phyloP scores from a whole-genome alignment of 2,329 filamentous ascomycete genomes.

The Hypoxylon sp. region DNA sequence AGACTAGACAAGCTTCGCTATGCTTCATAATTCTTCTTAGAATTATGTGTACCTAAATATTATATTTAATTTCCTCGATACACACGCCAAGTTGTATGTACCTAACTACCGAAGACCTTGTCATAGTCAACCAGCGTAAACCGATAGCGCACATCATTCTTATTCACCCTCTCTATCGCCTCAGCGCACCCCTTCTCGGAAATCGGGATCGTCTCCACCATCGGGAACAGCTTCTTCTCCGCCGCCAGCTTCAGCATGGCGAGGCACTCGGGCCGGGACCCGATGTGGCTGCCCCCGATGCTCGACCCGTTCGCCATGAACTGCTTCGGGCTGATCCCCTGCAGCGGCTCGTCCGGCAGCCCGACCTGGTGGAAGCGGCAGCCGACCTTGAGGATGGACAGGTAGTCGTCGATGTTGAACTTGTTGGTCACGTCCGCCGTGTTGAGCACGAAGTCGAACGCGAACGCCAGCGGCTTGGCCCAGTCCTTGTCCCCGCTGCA shows the following conservation, averaged over 20 bases:
- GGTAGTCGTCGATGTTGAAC: constrained; percentile 66
- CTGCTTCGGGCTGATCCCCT: constrained; percentile 56
- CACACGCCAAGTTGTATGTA: background rate
- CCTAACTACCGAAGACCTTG: constrained; percentile 70
- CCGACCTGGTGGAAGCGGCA: constrained; percentile 70
- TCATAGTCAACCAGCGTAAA: constrained; percentile 78
- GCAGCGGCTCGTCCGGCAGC: constrained; percentile 64
- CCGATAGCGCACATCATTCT: constrained; percentile 78
- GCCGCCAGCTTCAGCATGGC: constrained; percentile 70
- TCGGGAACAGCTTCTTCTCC: constrained; percentile 62
- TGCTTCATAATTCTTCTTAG: too few species aligned
- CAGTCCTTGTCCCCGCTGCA: constrained; percentile 65
- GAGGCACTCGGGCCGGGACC: constrained; percentile 69
- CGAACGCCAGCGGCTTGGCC: constrained; percentile 65
- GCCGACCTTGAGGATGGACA: constrained; percentile 64
- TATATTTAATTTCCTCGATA: background rate
- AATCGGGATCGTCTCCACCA: constrained; percentile 72
- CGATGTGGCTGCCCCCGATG: constrained; percentile 67
- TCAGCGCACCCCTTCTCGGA: constrained; percentile 76
- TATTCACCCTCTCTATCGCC: constrained; percentile 76
- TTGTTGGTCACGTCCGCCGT: constrained; percentile 62
- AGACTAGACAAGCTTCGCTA: background rate
- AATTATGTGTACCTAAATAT: too few species aligned
- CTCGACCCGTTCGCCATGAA: constrained; percentile 58
- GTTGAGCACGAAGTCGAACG: constrained; percentile 66